These are phyloP conservation scores for Tephrocybe sp. DNA, from an alignment of 768 basidiomycete genomes.

Conservation along the genomic window DNA sequence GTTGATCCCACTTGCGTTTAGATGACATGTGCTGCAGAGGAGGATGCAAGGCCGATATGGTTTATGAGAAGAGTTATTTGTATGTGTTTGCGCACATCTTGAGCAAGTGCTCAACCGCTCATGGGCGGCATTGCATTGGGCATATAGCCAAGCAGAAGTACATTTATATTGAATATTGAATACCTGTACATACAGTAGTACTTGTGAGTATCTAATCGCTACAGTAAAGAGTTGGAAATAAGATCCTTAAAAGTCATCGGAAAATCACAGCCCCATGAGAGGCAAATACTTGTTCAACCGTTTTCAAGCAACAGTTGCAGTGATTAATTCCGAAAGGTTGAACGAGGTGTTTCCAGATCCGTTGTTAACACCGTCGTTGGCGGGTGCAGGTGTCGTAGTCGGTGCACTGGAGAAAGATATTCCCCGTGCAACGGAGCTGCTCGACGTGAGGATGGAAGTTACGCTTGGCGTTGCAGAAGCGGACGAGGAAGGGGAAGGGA, in stretches of 20 bases:
- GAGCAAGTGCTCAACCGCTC: too few species aligned
- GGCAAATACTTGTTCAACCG: too few species aligned
- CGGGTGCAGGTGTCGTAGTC: conserved; percentile 11
- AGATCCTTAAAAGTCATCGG: too few species aligned
- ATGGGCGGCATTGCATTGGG: too few species aligned
- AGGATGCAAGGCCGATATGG: background rate
- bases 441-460: conserved; percentile 1
- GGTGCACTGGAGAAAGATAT: conserved; percentile 12
- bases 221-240: background rate
- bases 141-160: too few species aligned
- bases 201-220: conserved; percentile 9
- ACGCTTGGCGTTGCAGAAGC: background rate
- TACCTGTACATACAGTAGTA: conserved; percentile 6
- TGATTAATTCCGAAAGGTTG: conserved; percentile 17
- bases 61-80: conserved; percentile 4
- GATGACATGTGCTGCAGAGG: conserved; percentile 52
- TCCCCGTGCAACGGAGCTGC: background rate
- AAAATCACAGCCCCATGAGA: too few species aligned
- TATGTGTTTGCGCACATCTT: conserved; percentile 10
- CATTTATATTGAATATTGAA: background rate
- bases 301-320: conserved; percentile 12
- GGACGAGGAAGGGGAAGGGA: background rate
- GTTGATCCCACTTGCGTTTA: conserved; percentile 83
- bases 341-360: conserved; percentile 9
- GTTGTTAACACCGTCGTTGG: conserved; percentile 6